These are phyloP conservation scores for Schoenoplectus tabernaemontani DNA, from an alignment of 202 grass and related monocot species.

Conservation along the genomic window DNA sequence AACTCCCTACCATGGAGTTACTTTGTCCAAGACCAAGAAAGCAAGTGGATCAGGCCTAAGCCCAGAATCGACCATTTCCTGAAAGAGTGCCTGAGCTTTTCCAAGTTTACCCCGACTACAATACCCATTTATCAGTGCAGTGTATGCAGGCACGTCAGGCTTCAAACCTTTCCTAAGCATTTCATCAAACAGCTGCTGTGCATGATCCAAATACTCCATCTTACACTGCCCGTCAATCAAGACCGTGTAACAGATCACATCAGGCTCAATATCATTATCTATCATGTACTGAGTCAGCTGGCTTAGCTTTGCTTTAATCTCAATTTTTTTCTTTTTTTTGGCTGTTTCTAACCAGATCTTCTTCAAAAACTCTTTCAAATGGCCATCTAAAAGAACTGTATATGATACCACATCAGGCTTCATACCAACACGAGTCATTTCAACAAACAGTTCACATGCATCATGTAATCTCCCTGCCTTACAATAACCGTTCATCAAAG, in stretches of 20 bases:
- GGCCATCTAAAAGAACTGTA: slow-evolving; percentile 57
- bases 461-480: slow-evolving; percentile 29
- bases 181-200: slow-evolving; percentile 55
- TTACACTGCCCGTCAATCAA: slow-evolving; percentile 78
- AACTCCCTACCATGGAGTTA: slow-evolving; percentile 9
- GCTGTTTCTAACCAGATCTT: slow-evolving; percentile 25
- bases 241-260: slow-evolving; percentile 65
- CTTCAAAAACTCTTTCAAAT: slow-evolving; percentile 46
- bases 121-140: slow-evolving; percentile 61
- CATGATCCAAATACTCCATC: slow-evolving; percentile 45
- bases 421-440: slow-evolving; percentile 41
- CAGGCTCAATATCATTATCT: slow-evolving; percentile 37
- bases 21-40: slow-evolving; percentile 39
- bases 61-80: slow-evolving; percentile 62
- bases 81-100: slow-evolving; percentile 46
- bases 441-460: slow-evolving; percentile 36
- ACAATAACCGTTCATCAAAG: slow-evolving; percentile 65
- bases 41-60: slow-evolving; percentile 35
- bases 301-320: slow-evolving; percentile 34
- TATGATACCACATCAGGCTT: slow-evolving; percentile 72
- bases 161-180: slow-evolving; percentile 50
- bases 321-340: slow-evolving; percentile 37
- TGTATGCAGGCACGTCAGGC: slow-evolving; percentile 59
- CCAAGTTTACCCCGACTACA: slow-evolving; percentile 47
- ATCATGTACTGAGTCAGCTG: slow-evolving; percentile 38